A percentile compares a stretch with the other conserved stretches of the same genome.
Conservation (phyloP, 805 yeast genomes). For the Sugiyamaella valdiviana region DNA sequence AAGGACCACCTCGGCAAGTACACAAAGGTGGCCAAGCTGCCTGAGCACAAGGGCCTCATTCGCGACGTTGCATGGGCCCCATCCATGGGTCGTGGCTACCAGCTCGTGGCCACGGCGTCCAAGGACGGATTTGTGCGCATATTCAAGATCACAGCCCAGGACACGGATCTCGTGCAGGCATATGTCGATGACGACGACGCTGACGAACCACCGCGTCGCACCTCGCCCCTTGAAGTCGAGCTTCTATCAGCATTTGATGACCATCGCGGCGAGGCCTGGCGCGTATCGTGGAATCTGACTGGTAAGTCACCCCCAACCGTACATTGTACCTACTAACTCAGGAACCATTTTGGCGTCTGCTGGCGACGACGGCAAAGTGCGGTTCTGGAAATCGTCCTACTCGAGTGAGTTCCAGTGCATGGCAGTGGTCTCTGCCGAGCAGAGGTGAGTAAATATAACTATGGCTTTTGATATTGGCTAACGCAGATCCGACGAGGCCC, state of each 20-base stretch:
- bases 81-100: constrained; percentile 83
- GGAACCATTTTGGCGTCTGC: constrained; percentile 78
- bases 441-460: constrained; percentile 1
- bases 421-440: constrained; percentile 69
- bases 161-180: constrained; percentile 2
- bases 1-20: constrained; percentile 43
- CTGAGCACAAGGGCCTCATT: constrained; percentile 81
- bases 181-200: constrained; percentile 17
- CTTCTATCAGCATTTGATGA: constrained; percentile 63
- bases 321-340: neutral
- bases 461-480: neutral
- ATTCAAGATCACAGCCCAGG: constrained; percentile 56
- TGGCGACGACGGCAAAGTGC: constrained; percentile 89
- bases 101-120: constrained; percentile 89
- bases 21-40: constrained; percentile 49
- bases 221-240: constrained; percentile 42
- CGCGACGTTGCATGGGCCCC: constrained; percentile 96
- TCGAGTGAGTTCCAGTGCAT: constrained; percentile 84
- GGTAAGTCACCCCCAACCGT: constrained; percentile 38
- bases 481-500: neutral
- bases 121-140: constrained; percentile 90
- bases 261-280: constrained; percentile 89
- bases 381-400: constrained; percentile 88
- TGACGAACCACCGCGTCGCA: constrained; percentile 10
- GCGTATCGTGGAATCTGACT: constrained; percentile 89